These are phyloP conservation scores for Nephelium lappaceum DNA, from an alignment of 345 rosid genomes.

Conservation along the genomic window DNA sequence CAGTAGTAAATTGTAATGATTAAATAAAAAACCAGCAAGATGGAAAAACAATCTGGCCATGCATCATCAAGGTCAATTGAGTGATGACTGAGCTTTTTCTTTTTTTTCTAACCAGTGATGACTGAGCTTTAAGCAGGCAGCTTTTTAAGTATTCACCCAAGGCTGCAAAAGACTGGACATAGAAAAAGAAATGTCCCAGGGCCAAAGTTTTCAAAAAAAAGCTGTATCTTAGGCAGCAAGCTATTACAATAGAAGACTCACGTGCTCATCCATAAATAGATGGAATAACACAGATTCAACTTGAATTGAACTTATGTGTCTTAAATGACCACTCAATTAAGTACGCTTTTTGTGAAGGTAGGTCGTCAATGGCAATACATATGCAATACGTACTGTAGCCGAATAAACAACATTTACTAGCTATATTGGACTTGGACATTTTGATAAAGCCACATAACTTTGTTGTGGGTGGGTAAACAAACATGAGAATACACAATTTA, in stretches of 20 bases:
- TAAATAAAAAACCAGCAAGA: not conserved
- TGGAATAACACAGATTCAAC: not conserved
- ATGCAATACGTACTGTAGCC: not conserved
- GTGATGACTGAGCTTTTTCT: not conserved
- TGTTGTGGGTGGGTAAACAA: not conserved
- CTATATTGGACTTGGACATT: not conserved
- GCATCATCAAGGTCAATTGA: not conserved
- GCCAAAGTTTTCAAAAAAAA: not conserved
- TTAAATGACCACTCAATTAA: not conserved
- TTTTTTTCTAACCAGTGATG: too few species aligned
- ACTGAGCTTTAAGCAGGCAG: conserved; percentile 1
- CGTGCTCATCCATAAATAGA: not conserved
- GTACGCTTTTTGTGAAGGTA: not conserved
- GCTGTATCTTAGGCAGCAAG: not conserved
- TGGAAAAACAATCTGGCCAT: not conserved
- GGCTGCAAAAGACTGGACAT: not conserved
- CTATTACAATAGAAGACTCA: not conserved
- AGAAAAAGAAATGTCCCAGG: not conserved
- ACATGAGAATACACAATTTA: not conserved
- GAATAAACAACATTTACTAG: not conserved
- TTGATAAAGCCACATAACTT: not conserved
- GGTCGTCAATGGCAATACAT: not conserved
- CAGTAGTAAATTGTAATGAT: not conserved
- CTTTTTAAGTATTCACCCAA: not conserved
- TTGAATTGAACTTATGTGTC: not conserved